Evolutionary conservation across 2,329 filamentous ascomycete genomes (phyloP).

Genomic region (Meredithiella fracta): DNA sequence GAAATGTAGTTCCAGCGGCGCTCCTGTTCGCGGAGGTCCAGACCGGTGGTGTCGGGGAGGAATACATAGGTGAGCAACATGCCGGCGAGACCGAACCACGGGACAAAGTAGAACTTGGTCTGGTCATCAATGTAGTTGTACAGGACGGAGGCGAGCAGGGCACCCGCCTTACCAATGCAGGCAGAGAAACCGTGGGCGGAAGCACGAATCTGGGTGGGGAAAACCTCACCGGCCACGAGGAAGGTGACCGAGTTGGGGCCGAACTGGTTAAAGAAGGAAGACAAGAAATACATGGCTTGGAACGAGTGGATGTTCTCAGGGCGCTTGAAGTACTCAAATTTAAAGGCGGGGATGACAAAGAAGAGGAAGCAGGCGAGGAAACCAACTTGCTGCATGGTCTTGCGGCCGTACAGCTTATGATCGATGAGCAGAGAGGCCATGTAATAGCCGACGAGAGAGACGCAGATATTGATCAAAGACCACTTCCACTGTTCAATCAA

Average conservation of each 20-base stretch:
- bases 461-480: conserved; percentile 80
- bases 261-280: conserved; percentile 98
- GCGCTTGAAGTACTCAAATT: conserved; percentile 67
- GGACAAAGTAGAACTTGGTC: conserved; percentile 79
- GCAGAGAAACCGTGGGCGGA: conserved; percentile 92
- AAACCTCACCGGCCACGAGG: conserved; percentile 91
- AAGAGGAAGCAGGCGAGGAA: conserved; percentile 88
- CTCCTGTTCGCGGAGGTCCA: conserved; percentile 95
- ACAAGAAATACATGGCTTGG: conserved; percentile 96
- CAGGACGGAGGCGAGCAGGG: conserved; percentile 68
- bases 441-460: conserved; percentile 81
- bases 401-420: conserved; percentile 91
- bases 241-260: conserved; percentile 94
- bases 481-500: conserved; percentile 82
- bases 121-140: conserved; percentile 88
- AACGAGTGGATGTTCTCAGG: conserved; percentile 63
- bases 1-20: conserved; percentile 82
- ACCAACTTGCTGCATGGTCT: conserved; percentile 89
- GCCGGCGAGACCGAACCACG: conserved; percentile 85
- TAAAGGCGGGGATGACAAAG: conserved; percentile 81
- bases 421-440: conserved; percentile 76
- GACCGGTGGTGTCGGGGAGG: conserved; percentile 90
- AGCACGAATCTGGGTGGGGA: conserved; percentile 81
- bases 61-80: conserved; percentile 70
- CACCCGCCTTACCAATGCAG: conserved; percentile 74